A percentile compares a stretch with the other conserved stretches of the same genome.
Conservation (phyloP, 164 flowering plant species). For the Nelumbo lutea region DNA sequence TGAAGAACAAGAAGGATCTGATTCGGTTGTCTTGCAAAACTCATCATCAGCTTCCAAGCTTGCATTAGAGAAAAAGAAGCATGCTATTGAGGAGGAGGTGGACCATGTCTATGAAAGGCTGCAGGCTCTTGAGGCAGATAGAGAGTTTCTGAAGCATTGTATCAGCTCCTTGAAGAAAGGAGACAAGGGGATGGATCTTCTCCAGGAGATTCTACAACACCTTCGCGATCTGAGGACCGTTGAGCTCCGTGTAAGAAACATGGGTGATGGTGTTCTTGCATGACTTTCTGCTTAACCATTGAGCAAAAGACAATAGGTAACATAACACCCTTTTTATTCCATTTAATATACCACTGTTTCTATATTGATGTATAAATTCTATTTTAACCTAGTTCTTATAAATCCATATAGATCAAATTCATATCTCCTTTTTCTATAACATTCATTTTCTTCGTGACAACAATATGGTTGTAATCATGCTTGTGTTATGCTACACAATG, state of each 20-base stretch:
- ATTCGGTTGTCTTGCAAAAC: slow-evolving; percentile 25
- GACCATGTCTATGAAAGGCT: slow-evolving; percentile 83
- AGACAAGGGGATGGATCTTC: slow-evolving; percentile 80
- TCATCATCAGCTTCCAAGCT: slow-evolving; percentile 15
- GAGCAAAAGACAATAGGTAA: slow-evolving; percentile 13
- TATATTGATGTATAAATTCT: not conserved
- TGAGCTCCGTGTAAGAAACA: slow-evolving; percentile 61
- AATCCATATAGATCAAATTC: not conserved
- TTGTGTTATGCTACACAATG: not conserved
- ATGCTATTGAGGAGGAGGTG: slow-evolving; percentile 67
- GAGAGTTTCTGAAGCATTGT: slow-evolving; percentile 80
- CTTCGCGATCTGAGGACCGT: slow-evolving; percentile 68
- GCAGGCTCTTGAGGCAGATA: slow-evolving; percentile 84
- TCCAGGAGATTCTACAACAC: slow-evolving; percentile 83
- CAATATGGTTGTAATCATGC: not conserved
- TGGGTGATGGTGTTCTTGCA: slow-evolving; percentile 28
- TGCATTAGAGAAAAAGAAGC: slow-evolving; percentile 33
- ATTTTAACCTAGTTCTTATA: not conserved
- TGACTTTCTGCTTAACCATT: slow-evolving; percentile 13
- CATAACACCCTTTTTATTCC: not conserved
- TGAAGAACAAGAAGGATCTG: slow-evolving; percentile 32
- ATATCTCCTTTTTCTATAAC: not conserved
- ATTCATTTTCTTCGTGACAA: not conserved
- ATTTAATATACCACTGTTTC: not conserved
- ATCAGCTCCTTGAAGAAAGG: slow-evolving; percentile 80